Percentiles rank a stretch among this genome's conserved stretches.
Conservation (phyloP, 2,329 filamentous ascomycete species). For the Ceratocystis cacaofunesta region DNA sequence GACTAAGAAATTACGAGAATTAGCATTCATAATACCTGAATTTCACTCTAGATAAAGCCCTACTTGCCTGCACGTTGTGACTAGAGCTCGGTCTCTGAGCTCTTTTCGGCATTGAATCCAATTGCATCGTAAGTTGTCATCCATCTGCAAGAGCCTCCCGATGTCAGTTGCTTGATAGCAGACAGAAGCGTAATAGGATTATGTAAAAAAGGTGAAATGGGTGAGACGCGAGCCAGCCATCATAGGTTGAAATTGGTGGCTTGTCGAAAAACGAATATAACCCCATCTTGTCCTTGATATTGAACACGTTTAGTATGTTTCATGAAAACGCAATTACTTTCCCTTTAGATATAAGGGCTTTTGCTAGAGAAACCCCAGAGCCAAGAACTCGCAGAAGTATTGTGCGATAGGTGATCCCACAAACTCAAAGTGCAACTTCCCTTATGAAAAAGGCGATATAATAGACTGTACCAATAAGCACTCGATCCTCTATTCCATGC, state of each 20-base stretch:
- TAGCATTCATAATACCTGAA: background rate
- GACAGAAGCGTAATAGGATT: too few species aligned
- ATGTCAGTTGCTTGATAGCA: background rate
- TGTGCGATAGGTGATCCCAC: background rate
- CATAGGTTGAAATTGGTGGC: background rate
- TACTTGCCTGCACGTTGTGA: constrained; percentile 71
- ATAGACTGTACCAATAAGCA: too few species aligned
- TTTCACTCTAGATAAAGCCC: constrained; percentile 12
- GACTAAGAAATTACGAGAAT: constrained; percentile 34
- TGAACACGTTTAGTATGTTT: background rate
- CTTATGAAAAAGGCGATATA: background rate
- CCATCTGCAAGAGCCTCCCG: constrained; percentile 38
- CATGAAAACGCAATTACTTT: background rate
- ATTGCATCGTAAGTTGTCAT: constrained; percentile 65
- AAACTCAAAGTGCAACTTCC: background rate
- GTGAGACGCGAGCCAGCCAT: background rate
- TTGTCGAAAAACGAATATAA: background rate
- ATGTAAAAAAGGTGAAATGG: background rate
- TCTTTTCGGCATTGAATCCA: constrained; percentile 57
- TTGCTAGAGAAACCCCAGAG: background rate
- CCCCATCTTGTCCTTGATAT: background rate
- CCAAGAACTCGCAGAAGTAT: background rate
- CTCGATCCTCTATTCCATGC: too few species aligned
- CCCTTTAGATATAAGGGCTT: background rate
- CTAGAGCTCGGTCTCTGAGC: constrained; percentile 56